phyloP scores from a whole-genome alignment of 805 yeast genomes.

The Maudiozyma serrabonitensis region DNA sequence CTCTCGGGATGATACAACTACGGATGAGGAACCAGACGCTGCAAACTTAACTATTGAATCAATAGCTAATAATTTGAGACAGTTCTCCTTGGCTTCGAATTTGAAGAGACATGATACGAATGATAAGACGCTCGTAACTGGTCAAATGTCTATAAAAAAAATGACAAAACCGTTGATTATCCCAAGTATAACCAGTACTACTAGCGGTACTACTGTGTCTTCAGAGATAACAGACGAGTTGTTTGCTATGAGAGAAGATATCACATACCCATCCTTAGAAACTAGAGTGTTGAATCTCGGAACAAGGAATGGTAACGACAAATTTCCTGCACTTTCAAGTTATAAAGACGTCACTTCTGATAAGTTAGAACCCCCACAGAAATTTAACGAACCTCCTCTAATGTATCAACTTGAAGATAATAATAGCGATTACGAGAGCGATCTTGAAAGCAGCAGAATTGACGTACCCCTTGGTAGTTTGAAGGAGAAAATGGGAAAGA shows the following conservation, averaged over 20 bases:
- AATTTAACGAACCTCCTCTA: neutral
- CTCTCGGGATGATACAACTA: constrained; percentile 2
- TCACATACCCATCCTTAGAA: neutral
- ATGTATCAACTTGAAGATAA: constrained; percentile 1
- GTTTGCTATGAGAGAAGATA: neutral
- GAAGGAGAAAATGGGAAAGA: neutral
- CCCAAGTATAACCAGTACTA: neutral
- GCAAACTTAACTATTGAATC: constrained; percentile 11
- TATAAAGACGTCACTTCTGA: neutral
- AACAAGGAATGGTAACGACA: neutral
- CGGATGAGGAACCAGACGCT: constrained; percentile 12
- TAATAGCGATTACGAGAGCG: constrained; percentile 5
- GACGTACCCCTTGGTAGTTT: neutral
- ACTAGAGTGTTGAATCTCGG: neutral
- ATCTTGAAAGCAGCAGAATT: constrained; percentile 2
- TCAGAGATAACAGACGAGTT: neutral
- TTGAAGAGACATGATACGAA: neutral
- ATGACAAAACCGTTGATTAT: neutral
- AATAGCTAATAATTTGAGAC: constrained; percentile 6
- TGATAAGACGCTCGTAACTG: neutral
- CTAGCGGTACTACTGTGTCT: neutral
- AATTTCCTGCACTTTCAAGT: neutral
- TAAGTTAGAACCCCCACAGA: neutral
- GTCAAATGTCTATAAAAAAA: neutral
- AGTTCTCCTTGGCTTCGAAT: constrained; percentile 8